phyloP scores from a whole-genome alignment of 2,329 filamentous ascomycete genomes.

The Ceratocystis colombiana region DNA sequence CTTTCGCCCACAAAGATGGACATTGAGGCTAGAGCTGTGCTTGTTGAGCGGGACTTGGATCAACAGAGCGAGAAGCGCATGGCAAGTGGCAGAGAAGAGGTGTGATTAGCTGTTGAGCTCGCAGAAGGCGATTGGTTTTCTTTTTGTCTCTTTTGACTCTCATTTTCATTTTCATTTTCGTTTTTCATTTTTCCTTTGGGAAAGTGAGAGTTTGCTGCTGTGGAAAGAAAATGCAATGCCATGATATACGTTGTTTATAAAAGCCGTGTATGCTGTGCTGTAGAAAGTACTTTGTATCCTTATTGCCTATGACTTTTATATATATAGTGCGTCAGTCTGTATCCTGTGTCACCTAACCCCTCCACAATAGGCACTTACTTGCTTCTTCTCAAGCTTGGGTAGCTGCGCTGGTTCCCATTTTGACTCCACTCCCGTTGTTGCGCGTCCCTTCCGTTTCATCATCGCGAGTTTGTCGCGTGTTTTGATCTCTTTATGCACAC shows the following conservation, averaged over 20 bases:
- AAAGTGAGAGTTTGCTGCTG: neutral
- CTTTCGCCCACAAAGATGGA: conserved; percentile 8
- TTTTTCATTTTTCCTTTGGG: neutral
- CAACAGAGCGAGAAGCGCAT: conserved; percentile 7
- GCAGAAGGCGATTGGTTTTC: no score
- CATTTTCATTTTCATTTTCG: neutral
- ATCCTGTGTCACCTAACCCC: neutral
- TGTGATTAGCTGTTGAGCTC: neutral
- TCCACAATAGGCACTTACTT: conserved; percentile 9
- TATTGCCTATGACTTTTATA: neutral
- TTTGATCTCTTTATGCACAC: neutral
- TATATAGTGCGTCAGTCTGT: no score
- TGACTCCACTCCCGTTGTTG: conserved; percentile 13
- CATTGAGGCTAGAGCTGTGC: neutral
- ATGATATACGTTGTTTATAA: neutral
- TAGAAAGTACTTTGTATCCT: neutral
- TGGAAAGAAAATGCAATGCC: neutral
- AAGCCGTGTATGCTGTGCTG: neutral
- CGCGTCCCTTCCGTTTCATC: conserved; percentile 18
- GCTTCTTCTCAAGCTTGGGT: neutral
- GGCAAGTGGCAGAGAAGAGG: neutral
- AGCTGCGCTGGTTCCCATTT: neutral
- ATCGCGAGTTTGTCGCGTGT: conserved; percentile 11
- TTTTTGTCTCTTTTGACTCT: no score
- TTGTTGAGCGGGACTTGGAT: neutral